Percentiles rank a stretch among this genome's conserved stretches.
These are phyloP conservation scores for Plasmopara viticola DNA, from an alignment of 352 stramenopile genomes.

Conservation along the genomic window DNA sequence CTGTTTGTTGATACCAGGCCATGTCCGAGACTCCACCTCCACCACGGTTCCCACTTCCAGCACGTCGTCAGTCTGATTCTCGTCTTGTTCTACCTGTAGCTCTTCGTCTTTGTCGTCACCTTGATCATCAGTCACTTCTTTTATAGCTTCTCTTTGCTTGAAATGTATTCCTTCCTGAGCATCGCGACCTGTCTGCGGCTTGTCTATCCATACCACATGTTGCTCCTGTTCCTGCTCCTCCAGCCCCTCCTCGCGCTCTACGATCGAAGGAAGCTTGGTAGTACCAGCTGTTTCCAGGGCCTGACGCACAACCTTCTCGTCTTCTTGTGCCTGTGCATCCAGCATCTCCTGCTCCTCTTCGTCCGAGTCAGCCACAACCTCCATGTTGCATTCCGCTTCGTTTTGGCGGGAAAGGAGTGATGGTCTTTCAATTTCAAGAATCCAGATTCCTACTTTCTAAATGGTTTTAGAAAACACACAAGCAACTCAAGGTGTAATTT, in stretches of 20 bases:
- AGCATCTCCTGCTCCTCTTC: slow-evolving; percentile 28
- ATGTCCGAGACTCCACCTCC: slow-evolving; percentile 67
- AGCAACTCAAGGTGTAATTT: too few relatives aligned
- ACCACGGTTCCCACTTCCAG: slow-evolving; percentile 43
- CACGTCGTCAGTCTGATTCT: slow-evolving; percentile 5
- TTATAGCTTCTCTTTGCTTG: background rate
- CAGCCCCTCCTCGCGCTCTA: background rate
- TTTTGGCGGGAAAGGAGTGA: slow-evolving; percentile 12
- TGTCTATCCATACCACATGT: slow-evolving; percentile 1
- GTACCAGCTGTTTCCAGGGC: background rate
- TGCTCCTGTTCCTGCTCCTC: slow-evolving; percentile 3
- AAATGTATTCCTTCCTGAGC: background rate
- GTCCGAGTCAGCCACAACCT: slow-evolving; percentile 51
- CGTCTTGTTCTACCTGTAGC: background rate
- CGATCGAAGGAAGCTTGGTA: background rate
- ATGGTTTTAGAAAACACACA: too few relatives aligned
- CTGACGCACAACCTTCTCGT: slow-evolving; percentile 9
- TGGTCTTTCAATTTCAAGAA: slow-evolving; percentile 1
- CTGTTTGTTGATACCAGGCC: slow-evolving; percentile 84
- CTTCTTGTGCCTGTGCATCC: slow-evolving; percentile 7
- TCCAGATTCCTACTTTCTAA: too few relatives aligned
- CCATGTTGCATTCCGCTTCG: slow-evolving; percentile 23
- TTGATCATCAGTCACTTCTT: slow-evolving; percentile 4
- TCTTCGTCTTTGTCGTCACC: background rate
- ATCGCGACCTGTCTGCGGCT: background rate